phyloP scores from a whole-genome alignment of 78 protist genomes.

The Anaeramoeba ignava region DNA sequence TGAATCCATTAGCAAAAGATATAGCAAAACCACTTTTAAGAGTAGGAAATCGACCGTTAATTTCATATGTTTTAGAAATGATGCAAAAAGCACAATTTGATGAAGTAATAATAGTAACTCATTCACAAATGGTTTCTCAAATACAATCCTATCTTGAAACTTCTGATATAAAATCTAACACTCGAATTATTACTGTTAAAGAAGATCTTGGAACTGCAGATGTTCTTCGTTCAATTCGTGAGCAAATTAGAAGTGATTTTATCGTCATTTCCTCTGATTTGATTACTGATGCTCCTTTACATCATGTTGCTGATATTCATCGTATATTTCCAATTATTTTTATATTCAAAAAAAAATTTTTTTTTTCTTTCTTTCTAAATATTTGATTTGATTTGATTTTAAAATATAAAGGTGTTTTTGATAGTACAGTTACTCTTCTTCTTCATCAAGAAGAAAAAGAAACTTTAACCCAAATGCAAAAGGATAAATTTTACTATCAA shows the following conservation, averaged over 20 bases:
- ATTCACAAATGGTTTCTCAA: slow-evolving; percentile 31
- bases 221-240: slow-evolving; percentile 36
- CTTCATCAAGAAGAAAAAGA: slow-evolving; percentile 9
- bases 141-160: no score
- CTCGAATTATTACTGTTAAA: slow-evolving; percentile 31
- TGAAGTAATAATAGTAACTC: slow-evolving; percentile 21
- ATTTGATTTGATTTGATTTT: no score
- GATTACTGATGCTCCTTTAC: slow-evolving; percentile 41
- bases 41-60: slow-evolving; percentile 55
- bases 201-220: slow-evolving; percentile 46
- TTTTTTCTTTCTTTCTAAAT: no score
- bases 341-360: no score
- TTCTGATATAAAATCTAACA: no score
- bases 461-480: neutral
- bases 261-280: slow-evolving; percentile 46
- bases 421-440: slow-evolving; percentile 45
- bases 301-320: slow-evolving; percentile 52
- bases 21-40: slow-evolving; percentile 44
- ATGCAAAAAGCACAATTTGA: slow-evolving; percentile 41
- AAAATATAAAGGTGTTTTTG: no score
- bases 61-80: slow-evolving; percentile 53
- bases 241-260: slow-evolving; percentile 39
- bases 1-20: slow-evolving; percentile 39
- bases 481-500: slow-evolving; percentile 6
- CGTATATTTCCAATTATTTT: no score